Percentiles rank a stretch among this genome's conserved stretches.
Conservation (phyloP, 768 basidiomycete genomes). For the Sarcodon aspratus region DNA sequence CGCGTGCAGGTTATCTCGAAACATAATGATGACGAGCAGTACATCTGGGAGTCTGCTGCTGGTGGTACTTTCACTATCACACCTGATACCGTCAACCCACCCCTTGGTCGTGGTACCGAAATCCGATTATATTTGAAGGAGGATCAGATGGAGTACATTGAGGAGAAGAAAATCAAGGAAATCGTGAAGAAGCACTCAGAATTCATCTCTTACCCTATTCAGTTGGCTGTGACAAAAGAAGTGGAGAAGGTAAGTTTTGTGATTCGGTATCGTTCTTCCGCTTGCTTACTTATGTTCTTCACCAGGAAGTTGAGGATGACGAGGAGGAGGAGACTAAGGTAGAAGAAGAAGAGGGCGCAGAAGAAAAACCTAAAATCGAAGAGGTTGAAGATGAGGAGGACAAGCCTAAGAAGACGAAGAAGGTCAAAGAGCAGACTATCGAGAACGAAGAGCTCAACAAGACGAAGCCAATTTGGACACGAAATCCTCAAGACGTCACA, state of each 20-base stretch:
- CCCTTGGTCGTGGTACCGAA: slow-evolving; percentile 90
- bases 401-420: slow-evolving; percentile 72
- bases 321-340: slow-evolving; percentile 47
- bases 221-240: slow-evolving; percentile 97
- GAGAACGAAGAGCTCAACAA: slow-evolving; percentile 95
- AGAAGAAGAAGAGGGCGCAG: slow-evolving; percentile 59
- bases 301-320: slow-evolving; percentile 81
- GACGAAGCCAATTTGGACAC: slow-evolving; percentile 99
- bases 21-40: slow-evolving; percentile 99
- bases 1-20: slow-evolving; percentile 98
- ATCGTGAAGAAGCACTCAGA: slow-evolving; percentile 99
- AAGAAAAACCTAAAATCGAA: slow-evolving; percentile 63
- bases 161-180: slow-evolving; percentile 99
- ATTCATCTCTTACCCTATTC: slow-evolving; percentile 99
- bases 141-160: slow-evolving; percentile 96
- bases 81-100: slow-evolving; percentile 78
- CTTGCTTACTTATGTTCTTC: slow-evolving; percentile 1
- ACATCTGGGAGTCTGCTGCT: slow-evolving; percentile 99
- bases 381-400: slow-evolving; percentile 64
- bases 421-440: slow-evolving; percentile 83
- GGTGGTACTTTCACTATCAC: slow-evolving; percentile 99
- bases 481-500: slow-evolving; percentile 91
- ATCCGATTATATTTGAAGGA: slow-evolving; percentile 92
- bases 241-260: slow-evolving; percentile 78
- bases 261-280: neutral